Conservation (phyloP, 2,329 filamentous ascomycete species). For the Cercospora sp. region DNA sequence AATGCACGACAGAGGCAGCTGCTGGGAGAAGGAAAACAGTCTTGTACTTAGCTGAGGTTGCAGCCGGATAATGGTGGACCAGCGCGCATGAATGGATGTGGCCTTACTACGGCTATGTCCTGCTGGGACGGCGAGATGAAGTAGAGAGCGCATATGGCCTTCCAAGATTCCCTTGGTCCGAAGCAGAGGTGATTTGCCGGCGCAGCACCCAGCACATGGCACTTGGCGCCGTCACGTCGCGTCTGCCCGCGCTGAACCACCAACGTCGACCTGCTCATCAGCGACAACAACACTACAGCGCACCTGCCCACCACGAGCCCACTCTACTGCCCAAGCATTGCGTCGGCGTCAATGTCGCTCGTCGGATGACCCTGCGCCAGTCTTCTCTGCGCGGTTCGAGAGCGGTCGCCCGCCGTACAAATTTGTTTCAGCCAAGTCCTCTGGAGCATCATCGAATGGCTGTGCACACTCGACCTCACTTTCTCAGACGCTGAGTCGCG, state of each 20-base stretch:
- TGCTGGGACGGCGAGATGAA: background rate
- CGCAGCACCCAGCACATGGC: background rate
- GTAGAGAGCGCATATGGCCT: background rate
- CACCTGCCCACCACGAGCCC: background rate
- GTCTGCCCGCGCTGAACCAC: background rate
- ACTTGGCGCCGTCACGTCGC: background rate
- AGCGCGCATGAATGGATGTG: slow-evolving; percentile 1
- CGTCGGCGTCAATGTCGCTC: background rate
- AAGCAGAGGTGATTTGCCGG: background rate
- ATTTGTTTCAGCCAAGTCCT: slow-evolving; percentile 8
- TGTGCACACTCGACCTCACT: background rate
- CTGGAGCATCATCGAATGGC: background rate
- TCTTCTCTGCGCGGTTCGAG: background rate
- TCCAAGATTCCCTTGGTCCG: slow-evolving; percentile 1
- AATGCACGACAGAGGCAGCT: background rate
- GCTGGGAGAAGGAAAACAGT: background rate
- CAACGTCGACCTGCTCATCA: background rate
- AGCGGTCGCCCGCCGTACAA: background rate
- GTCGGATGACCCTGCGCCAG: background rate
- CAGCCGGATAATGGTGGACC: background rate
- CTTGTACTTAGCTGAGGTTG: background rate
- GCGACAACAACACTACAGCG: background rate
- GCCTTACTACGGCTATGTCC: background rate
- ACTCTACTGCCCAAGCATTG: background rate
- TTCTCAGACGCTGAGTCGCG: background rate